Evolutionary conservation across 495 filamentous ascomycete genomes (phyloP), one percentile per base, ranked within the genome.

Genomic region (Trypethelium eluteriae): DNA sequence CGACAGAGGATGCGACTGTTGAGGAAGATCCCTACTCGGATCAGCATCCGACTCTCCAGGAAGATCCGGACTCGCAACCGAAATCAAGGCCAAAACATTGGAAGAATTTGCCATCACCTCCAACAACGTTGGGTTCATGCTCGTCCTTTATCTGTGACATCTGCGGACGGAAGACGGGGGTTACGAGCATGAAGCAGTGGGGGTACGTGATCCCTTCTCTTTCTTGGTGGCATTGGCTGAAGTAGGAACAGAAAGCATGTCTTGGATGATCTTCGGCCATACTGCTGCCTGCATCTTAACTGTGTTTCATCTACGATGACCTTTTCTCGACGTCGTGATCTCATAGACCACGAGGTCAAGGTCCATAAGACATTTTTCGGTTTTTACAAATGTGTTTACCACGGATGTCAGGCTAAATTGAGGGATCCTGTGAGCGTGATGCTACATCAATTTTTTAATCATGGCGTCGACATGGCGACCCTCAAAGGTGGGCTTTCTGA

Each of bases 231-330:
- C 49, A 53, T 53, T n/a, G n/a, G n/a, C 49, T 53, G n/a, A 53
- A 14, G n/a, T 18, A 25, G 12, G 18, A 16, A 14, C 16, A 53
- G 49, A 53, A 53, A 53, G 49, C n/a, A 53, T n/a, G 49, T 53
- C n/a, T 16, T 53, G 49, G 49, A 53, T 53, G 49, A 53, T n/a
- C 49, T 53, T 53, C 11, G n/a, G n/a, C n/a, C 49, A 16, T 53
- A 25, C 5, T 53, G 49, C n/a, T 53, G 49, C 49, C 11, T 53
- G 11, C 11, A 53, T 14, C 49, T n/a, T 53, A n/a, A n/a, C 5
- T 53, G 49, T 18, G 9, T 5, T n/a, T 5, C n/a, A 16, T 14
- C 49, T 5, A 25, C 11, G 5, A 25, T 9, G 5, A 14, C 49
- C 11, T 53, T 25, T 53, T 16, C 49, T 53, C 49, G 49, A 14